Percentiles rank a stretch among this genome's conserved stretches.
These are phyloP conservation scores for Xylaria venustula DNA, from an alignment of 495 filamentous ascomycete species.

Conservation along the genomic window DNA sequence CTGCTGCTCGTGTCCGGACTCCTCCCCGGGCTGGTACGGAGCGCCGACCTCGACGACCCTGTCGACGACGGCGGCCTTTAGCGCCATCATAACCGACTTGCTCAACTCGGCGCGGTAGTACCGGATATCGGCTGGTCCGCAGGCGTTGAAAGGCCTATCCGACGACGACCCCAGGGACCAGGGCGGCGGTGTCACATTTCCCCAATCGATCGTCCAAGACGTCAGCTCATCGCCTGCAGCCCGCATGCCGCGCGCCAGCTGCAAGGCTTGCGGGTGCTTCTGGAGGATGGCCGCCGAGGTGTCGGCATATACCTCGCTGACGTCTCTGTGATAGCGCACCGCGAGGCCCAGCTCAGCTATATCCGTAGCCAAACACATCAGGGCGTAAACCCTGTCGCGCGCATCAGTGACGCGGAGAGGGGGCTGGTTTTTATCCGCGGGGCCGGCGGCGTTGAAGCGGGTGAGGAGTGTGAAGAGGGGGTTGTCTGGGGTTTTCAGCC, in stretches of 20 bases:
- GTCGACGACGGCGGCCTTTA: slow-evolving; percentile 9
- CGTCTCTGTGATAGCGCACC: slow-evolving; percentile 18
- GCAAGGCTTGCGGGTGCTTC: background rate
- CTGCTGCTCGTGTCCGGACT: background rate
- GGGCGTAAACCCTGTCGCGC: slow-evolving; percentile 25
- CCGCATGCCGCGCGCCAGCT: slow-evolving; percentile 8
- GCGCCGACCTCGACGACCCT: slow-evolving; percentile 6
- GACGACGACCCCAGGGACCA: background rate
- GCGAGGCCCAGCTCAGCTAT: slow-evolving; percentile 7
- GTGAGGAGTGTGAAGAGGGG: slow-evolving; percentile 9
- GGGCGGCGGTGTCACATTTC: slow-evolving; percentile 5
- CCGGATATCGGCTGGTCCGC: slow-evolving; percentile 13
- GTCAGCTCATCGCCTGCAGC: background rate
- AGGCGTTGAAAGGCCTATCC: slow-evolving; percentile 12
- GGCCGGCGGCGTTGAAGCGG: slow-evolving; percentile 3
- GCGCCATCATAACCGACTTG: background rate
- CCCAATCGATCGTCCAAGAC: slow-evolving; percentile 14
- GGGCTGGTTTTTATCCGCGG: background rate
- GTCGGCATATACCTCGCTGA: slow-evolving; percentile 8
- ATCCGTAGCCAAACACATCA: slow-evolving; percentile 17
- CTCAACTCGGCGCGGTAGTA: slow-evolving; percentile 12
- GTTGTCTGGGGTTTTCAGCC: slow-evolving; percentile 7
- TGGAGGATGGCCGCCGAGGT: slow-evolving; percentile 10
- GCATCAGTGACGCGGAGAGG: slow-evolving; percentile 16
- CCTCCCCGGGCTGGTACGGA: background rate